Evolutionary conservation across 805 yeast species (phyloP), one percentile per base, ranked within the genome.

Genomic region (Candida broadrunensis): DNA sequence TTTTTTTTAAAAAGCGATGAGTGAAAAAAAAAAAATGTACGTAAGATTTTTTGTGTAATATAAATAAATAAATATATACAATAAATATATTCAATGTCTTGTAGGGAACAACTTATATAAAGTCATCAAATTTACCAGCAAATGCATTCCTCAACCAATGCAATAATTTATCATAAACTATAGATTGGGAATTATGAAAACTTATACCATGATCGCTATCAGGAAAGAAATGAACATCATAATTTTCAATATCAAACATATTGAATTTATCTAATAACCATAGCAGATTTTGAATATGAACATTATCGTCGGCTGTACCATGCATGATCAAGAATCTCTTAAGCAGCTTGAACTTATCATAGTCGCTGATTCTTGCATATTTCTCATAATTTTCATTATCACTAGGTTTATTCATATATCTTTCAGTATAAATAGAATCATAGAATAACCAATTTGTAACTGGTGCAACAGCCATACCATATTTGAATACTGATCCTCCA

Each of bases 291-390:
- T 93, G 99, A 63, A 90, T 79, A 64, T 93, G 98, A 35, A 93
- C 99, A 53, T 93, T 93, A 62, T 93, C 99, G 64, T 93, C 99
- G 4, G 97, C 96, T 0, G 97, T 83, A 1, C 99, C 99, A 57
- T 91, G 99, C 88, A 91, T 88, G 27, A 93, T 58, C 45, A 93
- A 63, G 55, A 93, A 88, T 54, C 98, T 72, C 35, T 73, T 73
- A 16, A 58, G 56, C 8, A 73, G 75, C 13, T 72, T 79, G 48
- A 93, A 74, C 9, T 72, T 73, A 1, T 75, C 72, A 18, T 76
- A 77, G 37, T 85, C 67, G 38, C 68, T 65, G 24, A 91, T 81
- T 1, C 81, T 70, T 1, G 86, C 70, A 7, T 47, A 49, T 7
- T 60, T 51, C 3, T 57, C 55, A 59, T 91, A 91, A 0, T 91